These are phyloP conservation scores for Malassezia caprae DNA, from an alignment of 1,284 basidiomycete genomes.

Conservation along the genomic window DNA sequence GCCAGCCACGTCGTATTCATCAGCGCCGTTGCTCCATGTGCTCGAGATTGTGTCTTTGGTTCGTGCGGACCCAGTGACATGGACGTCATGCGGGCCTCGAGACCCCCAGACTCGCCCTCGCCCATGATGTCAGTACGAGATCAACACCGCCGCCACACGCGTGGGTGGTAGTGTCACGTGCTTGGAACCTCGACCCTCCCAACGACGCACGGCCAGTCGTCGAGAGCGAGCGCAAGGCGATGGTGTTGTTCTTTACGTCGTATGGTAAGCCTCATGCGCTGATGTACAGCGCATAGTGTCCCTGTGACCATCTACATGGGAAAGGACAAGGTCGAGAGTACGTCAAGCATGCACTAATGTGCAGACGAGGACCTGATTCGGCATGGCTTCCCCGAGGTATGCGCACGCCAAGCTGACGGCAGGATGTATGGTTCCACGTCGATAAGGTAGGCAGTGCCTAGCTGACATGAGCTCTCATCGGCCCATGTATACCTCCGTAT, in stretches of 20 bases:
- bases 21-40: slow-evolving; percentile 4
- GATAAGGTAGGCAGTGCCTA: slow-evolving; percentile 48
- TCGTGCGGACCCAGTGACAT: slow-evolving; percentile 4
- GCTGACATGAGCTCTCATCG: slow-evolving; percentile 26
- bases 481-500: slow-evolving; percentile 65
- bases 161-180: background rate
- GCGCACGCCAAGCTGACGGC: background rate
- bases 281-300: slow-evolving; percentile 53
- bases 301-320: slow-evolving; percentile 81
- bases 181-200: background rate
- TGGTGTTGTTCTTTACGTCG: slow-evolving; percentile 57
- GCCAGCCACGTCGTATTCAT: slow-evolving; percentile 15
- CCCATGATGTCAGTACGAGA: slow-evolving; percentile 8
- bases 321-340: slow-evolving; percentile 61
- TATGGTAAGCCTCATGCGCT: slow-evolving; percentile 42
- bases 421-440: slow-evolving; percentile 55
- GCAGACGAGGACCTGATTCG: slow-evolving; percentile 20
- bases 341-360: background rate
- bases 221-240: slow-evolving; percentile 25
- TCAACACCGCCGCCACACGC: slow-evolving; percentile 9
- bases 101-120: background rate
- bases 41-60: background rate
- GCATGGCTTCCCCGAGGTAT: slow-evolving; percentile 58
- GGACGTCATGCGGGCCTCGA: slow-evolving; percentile 16
- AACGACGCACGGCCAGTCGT: background rate